Conservation (phyloP, 23 red algal species). For the Gracilariopsis chorda region DNA sequence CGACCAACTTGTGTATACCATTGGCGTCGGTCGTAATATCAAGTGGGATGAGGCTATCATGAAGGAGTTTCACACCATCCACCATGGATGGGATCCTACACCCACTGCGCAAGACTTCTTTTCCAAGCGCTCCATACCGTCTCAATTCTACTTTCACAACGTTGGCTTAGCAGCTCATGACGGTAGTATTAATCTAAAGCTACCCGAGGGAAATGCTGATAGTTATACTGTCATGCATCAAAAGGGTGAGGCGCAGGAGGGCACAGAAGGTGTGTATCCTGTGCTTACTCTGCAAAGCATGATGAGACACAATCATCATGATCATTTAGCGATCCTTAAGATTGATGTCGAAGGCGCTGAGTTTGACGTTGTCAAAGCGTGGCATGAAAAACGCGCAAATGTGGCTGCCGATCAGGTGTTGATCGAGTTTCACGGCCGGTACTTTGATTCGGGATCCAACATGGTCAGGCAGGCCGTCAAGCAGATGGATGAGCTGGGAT, state of each 20-base stretch:
- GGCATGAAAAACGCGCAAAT: background rate
- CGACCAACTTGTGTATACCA: constrained; percentile 41
- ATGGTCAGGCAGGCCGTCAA: background rate
- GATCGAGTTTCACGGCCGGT: constrained; percentile 68
- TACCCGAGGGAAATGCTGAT: constrained; percentile 58
- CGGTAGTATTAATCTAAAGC: constrained; percentile 44
- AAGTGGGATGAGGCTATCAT: constrained; percentile 72
- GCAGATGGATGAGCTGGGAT: background rate
- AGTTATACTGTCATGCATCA: constrained; percentile 55
- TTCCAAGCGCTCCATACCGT: background rate
- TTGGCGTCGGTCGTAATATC: constrained; percentile 72
- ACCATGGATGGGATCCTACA: constrained; percentile 71
- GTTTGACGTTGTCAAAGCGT: constrained; percentile 51
- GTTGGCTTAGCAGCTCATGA: constrained; percentile 49
- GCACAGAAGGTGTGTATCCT: constrained; percentile 14
- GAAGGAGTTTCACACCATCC: constrained; percentile 23
- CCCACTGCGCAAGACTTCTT: constrained; percentile 50
- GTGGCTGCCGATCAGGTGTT: constrained; percentile 61
- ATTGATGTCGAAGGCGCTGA: constrained; percentile 74
- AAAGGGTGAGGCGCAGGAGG: constrained; percentile 19
- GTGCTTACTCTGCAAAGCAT: constrained; percentile 48
- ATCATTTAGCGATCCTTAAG: constrained; percentile 53
- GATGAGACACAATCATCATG: background rate
- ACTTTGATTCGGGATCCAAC: background rate
- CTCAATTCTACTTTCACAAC: constrained; percentile 53